Base-by-base conservation (phyloP, 225 moss, liverwort and hornwort species). In the Anthoceros angustus region DNA sequence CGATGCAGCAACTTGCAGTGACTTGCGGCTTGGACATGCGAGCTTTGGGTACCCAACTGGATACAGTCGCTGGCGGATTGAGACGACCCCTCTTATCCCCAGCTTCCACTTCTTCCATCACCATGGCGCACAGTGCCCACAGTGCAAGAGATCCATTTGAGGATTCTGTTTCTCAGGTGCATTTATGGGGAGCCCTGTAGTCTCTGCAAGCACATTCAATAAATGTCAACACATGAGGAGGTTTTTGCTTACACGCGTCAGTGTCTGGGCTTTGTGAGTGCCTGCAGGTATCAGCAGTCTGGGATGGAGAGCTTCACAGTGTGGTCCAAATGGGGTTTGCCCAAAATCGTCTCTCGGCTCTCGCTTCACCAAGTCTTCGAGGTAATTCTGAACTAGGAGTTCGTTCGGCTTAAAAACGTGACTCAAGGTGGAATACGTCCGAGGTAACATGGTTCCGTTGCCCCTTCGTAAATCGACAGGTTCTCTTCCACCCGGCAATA, bases 231-330 rank as follows among this genome's bases (percentile, higher is more conserved):
- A 12, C 46, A 48, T 48, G 3, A 12, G 14, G 18, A 18, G 55
- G 7, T 20, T 55, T 5, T 12, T 20, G 16, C n/a, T 20, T 18
- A 5, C n/a, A 15, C 55, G 1, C 8, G 1, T 55, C 8, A 55
- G 16, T 55, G 18, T 15, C 14, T 55, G 55, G 18, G 0, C 18
- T 8, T 23, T 0, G n/a, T 5, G 7, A 1, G n/a, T 41, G 42
- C 12, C 21, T 63, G 63, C 41, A 66, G 66, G 23, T 62, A 18
- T 72, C 72, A 4, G 61, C 62, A 3, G 21, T 62, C 12, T 72
- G 72, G 72, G 72, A 72, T 16, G 72, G 72, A 20, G 72, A 72
- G 66, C 72, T 72, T 25, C 67, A 72, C 26, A 72, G 72, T 21
- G 39, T 72, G 12, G 72, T 72, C 20, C 70, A 70, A 21, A 67